These are phyloP conservation scores for Heterobasidion irregulare DNA, from an alignment of 1,284 basidiomycete genomes.

Conservation along the genomic window DNA sequence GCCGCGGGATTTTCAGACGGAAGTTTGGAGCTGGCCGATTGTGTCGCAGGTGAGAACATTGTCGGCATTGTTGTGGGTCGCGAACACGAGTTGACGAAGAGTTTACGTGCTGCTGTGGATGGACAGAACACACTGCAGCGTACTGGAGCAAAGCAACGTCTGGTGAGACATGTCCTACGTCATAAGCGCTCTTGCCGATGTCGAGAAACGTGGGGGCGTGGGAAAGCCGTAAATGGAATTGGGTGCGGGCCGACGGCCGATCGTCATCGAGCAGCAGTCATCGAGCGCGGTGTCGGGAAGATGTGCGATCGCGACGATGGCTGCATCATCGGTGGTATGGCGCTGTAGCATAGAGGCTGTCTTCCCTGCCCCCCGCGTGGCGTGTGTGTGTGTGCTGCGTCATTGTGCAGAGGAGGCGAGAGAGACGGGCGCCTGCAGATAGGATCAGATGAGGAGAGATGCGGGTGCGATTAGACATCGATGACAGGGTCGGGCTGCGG, in stretches of 20 bases:
- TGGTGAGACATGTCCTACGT: slow-evolving; percentile 16
- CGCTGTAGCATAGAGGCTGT: too few relatives aligned
- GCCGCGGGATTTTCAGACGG: too few relatives aligned
- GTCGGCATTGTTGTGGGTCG: too few relatives aligned
- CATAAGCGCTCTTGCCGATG: slow-evolving; percentile 25
- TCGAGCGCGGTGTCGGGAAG: neutral
- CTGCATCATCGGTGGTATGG: too few relatives aligned
- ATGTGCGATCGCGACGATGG: neutral
- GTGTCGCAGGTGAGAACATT: too few relatives aligned
- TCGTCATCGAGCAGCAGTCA: too few relatives aligned
- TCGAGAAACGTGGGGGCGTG: slow-evolving; percentile 54
- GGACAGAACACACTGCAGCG: neutral
- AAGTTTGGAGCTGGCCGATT: too few relatives aligned
- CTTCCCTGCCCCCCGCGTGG: neutral
- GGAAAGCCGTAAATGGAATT: slow-evolving; percentile 19
- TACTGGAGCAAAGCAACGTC: neutral
- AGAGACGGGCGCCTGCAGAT: too few relatives aligned
- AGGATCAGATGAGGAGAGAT: neutral
- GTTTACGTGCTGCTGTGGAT: neutral
- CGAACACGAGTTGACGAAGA: too few relatives aligned
- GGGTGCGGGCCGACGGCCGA: neutral
- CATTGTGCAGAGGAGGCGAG: neutral
- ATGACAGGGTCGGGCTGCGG: neutral
- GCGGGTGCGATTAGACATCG: neutral
- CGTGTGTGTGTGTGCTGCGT: neutral